Evolutionary conservation across 495 filamentous ascomycete species (phyloP).

Genomic region (Penicillium nucicola): DNA sequence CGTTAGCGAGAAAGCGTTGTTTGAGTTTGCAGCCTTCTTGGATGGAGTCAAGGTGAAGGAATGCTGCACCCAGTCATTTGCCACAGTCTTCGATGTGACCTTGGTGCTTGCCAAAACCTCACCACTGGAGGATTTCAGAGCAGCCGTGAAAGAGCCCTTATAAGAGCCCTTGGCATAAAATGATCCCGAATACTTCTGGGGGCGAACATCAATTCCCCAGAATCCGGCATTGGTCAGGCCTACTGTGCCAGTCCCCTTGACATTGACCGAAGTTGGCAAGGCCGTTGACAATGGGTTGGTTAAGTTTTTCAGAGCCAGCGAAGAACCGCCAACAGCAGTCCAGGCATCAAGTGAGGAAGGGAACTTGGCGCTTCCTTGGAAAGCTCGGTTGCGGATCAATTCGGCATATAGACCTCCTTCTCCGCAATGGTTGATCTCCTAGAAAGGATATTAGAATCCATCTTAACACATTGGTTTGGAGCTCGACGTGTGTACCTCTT

Average conservation of each 20-base stretch:
- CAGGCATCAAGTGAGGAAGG: constrained; percentile 50
- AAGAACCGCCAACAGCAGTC: constrained; percentile 48
- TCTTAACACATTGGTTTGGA: not conserved
- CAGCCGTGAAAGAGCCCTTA: constrained; percentile 25
- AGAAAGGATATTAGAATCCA: constrained; percentile 1
- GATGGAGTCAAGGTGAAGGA: constrained; percentile 29
- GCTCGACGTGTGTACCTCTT: constrained; percentile 37
- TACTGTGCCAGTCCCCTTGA: constrained; percentile 41
- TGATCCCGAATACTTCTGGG: constrained; percentile 49
- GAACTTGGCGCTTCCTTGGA: constrained; percentile 52
- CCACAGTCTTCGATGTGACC: constrained; percentile 25
- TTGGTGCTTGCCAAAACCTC: constrained; percentile 28
- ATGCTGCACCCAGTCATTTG: constrained; percentile 31
- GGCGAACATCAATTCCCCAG: constrained; percentile 60
- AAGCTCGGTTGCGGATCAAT: constrained; percentile 68
- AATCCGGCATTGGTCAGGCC: constrained; percentile 60
- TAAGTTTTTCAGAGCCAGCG: constrained; percentile 50
- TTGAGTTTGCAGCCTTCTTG: constrained; percentile 49
- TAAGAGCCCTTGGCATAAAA: constrained; percentile 55
- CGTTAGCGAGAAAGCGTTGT: constrained; percentile 62
- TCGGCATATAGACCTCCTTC: constrained; percentile 78
- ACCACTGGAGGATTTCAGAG: constrained; percentile 28
- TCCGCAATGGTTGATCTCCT: constrained; percentile 73
- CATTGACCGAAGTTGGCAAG: constrained; percentile 59
- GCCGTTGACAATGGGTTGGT: constrained; percentile 56